A percentile compares a stretch with the other conserved stretches of the same genome.
Evolutionary conservation across 768 basidiomycete genomes (phyloP).

Genomic region (Mycena galericulata): DNA sequence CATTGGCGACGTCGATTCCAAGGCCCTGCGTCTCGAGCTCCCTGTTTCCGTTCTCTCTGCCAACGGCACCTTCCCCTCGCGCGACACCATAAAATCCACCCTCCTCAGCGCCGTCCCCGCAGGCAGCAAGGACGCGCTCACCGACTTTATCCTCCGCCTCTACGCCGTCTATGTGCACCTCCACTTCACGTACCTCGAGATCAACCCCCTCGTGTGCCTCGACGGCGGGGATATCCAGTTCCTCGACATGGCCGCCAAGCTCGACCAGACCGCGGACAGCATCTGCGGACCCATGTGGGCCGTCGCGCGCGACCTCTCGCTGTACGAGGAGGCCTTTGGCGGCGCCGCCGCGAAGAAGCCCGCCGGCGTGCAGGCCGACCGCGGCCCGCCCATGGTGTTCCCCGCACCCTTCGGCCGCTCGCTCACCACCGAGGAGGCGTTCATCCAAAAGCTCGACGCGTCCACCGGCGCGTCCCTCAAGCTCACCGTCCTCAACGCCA

Average conservation of each 20-base stretch:
- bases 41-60: conserved; percentile 65
- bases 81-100: conserved; percentile 76
- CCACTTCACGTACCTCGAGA: conserved; percentile 99
- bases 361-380: conserved; percentile 81
- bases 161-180: conserved; percentile 99
- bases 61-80: conserved; percentile 80
- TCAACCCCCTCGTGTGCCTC: conserved; percentile 97
- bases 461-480: conserved; percentile 99
- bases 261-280: conserved; percentile 98
- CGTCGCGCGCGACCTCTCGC: conserved; percentile 89
- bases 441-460: conserved; percentile 97
- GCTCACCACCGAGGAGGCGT: conserved; percentile 98
- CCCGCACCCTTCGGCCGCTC: conserved; percentile 97
- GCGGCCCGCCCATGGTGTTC: conserved; percentile 98
- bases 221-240: conserved; percentile 90
- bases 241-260: conserved; percentile 99
- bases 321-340: conserved; percentile 65
- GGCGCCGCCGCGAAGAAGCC: conserved; percentile 57
- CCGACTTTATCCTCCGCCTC: conserved; percentile 94
- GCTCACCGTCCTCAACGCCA: conserved; percentile 94
- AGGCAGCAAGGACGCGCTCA: conserved; percentile 89
- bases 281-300: conserved; percentile 99
- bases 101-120: conserved; percentile 89
- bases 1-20: conserved; percentile 97
- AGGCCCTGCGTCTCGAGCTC: conserved; percentile 90